phyloP scores from a whole-genome alignment of 2,329 filamentous ascomycete genomes.

The Colletotrichum eremochloae region DNA sequence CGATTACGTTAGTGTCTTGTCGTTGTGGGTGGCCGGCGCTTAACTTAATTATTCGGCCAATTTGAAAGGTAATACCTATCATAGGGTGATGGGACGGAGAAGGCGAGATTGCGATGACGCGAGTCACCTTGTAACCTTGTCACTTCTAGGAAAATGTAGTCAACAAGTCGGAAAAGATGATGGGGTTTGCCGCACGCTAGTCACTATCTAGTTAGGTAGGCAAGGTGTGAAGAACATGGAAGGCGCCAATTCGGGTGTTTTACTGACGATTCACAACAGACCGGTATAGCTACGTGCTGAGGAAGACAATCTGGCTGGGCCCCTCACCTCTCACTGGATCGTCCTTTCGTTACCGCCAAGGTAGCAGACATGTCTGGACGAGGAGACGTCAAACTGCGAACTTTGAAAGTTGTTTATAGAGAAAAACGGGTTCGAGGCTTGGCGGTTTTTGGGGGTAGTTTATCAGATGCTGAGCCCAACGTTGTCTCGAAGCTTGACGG shows the following conservation, averaged over 20 bases:
- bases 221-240: neutral
- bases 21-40: conserved; percentile 27
- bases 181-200: no score
- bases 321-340: conserved; percentile 3
- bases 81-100: conserved; percentile 8
- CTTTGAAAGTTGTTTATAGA: conserved; percentile 3
- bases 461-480: conserved; percentile 8
- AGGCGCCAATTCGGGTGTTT: neutral
- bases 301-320: neutral
- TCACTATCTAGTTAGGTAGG: neutral
- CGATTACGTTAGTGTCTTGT: conserved; percentile 29
- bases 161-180: neutral
- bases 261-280: neutral
- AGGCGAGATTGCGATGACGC: conserved; percentile 11
- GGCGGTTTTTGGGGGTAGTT: neutral
- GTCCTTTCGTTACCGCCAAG: conserved; percentile 12
- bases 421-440: conserved; percentile 4
- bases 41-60: conserved; percentile 35
- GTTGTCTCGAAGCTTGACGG: conserved; percentile 26
- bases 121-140: neutral
- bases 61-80: conserved; percentile 29
- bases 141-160: conserved; percentile 11
- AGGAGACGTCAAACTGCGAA: conserved; percentile 8
- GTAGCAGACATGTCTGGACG: conserved; percentile 34
- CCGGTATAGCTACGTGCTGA: conserved; percentile 15